Percentiles rank a stretch among this genome's conserved stretches.
Evolutionary conservation across 208 protist species (phyloP).

Genomic region (Trichomonas gallinae): DNA sequence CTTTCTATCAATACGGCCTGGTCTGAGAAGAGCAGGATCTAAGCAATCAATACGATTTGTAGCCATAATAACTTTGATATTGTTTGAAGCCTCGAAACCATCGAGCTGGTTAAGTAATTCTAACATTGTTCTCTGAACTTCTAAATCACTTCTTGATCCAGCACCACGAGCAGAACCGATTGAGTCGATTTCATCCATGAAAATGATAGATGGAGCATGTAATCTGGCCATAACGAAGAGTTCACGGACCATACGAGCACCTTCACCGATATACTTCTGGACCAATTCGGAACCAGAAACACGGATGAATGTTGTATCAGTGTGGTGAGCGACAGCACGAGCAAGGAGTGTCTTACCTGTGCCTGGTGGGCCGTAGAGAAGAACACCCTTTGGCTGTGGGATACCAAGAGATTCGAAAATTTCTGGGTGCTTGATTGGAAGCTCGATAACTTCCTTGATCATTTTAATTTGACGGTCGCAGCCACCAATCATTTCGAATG

Average conservation of each 20-base stretch:
- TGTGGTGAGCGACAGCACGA: slow-evolving; percentile 95
- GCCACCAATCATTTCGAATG: slow-evolving; percentile 98
- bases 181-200: slow-evolving; percentile 99
- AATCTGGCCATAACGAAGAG: slow-evolving; percentile 97
- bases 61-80: slow-evolving; percentile 93
- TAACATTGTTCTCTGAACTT: slow-evolving; percentile 99
- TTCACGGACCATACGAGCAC: slow-evolving; percentile 95
- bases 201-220: slow-evolving; percentile 98
- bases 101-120: slow-evolving; percentile 99
- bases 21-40: slow-evolving; percentile 92
- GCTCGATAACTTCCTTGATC: slow-evolving; percentile 88
- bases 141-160: slow-evolving; percentile 58
- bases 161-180: slow-evolving; percentile 68
- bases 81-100: slow-evolving; percentile 94
- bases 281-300: slow-evolving; percentile 97
- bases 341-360: slow-evolving; percentile 89
- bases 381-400: slow-evolving; percentile 91
- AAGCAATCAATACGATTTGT: slow-evolving; percentile 99
- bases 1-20: slow-evolving; percentile 87
- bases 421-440: slow-evolving; percentile 97
- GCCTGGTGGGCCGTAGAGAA: slow-evolving; percentile 79
- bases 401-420: slow-evolving; percentile 97
- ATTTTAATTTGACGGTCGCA: slow-evolving; percentile 96
- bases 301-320: slow-evolving; percentile 82
- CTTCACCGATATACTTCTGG: slow-evolving; percentile 99